Conservation (phyloP, 345 rosid genomes). For the Hibiscus mutabilis region DNA sequence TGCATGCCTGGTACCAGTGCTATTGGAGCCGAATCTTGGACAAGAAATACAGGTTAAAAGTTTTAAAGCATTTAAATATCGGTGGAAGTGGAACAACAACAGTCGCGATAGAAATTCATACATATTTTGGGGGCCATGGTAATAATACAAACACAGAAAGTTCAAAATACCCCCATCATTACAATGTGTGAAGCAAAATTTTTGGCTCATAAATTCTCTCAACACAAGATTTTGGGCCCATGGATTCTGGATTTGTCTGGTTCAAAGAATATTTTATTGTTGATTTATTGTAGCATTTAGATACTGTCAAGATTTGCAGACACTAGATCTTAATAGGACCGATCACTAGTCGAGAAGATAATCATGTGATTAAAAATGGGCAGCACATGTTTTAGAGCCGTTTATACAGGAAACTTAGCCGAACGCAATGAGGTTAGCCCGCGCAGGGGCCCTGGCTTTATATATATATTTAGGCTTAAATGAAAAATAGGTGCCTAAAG, state of each 20-base stretch:
- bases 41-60: no score
- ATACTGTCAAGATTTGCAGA: background rate
- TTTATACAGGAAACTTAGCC: conserved; percentile 1
- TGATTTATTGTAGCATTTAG: background rate
- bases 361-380: background rate
- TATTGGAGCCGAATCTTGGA: no score
- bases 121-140: background rate
- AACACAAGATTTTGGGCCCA: background rate
- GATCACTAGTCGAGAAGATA: background rate
- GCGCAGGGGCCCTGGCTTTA: no score
- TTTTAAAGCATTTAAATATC: no score
- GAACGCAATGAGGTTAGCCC: no score
- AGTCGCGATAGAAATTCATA: background rate
- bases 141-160: background rate
- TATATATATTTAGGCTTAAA: no score
- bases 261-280: background rate
- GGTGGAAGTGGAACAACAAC: background rate
- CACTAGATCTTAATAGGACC: background rate
- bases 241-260: background rate
- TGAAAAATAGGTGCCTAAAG: no score
- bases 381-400: conserved; percentile 4
- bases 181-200: background rate
- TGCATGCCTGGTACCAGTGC: no score
- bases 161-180: background rate
- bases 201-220: background rate